Conservation (phyloP, 257 asterid genomes). For the Solanum pinnatisectum region DNA sequence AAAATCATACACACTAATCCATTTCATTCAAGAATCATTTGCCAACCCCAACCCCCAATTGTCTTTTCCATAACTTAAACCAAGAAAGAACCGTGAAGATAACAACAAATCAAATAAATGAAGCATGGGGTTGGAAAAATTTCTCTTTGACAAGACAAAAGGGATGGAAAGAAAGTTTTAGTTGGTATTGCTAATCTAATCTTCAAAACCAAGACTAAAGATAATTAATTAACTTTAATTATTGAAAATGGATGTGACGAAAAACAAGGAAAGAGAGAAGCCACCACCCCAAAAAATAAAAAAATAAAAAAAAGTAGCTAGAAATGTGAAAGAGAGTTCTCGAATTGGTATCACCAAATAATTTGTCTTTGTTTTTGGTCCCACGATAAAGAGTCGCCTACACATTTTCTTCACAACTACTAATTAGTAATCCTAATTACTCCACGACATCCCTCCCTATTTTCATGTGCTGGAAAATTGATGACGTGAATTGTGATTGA, state of each 20-base stretch:
- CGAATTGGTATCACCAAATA: conserved; percentile 19
- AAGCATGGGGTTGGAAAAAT: neutral
- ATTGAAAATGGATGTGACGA: conserved; percentile 11
- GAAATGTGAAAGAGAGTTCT: conserved; percentile 15
- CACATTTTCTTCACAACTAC: neutral
- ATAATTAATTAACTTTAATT: conserved; percentile 10
- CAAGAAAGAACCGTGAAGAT: neutral
- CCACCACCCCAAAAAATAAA: neutral
- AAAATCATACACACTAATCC: neutral
- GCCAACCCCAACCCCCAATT: neutral
- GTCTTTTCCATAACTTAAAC: conserved; percentile 4
- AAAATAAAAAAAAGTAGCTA: neutral
- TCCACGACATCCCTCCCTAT: neutral
- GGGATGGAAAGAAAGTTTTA: neutral
- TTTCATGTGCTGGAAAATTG: neutral
- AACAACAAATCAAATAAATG: neutral
- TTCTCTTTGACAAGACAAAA: neutral
- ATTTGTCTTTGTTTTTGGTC: conserved; percentile 14
- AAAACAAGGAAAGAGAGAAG: conserved; percentile 20
- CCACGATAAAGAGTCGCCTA: conserved; percentile 11
- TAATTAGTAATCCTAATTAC: neutral
- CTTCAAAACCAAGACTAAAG: conserved; percentile 18
- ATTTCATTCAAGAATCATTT: neutral
- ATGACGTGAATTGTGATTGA: neutral
- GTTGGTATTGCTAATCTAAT: conserved; percentile 8